These are phyloP conservation scores for Fraxinus anomala DNA, from an alignment of 257 asterid species.

Conservation along the genomic window DNA sequence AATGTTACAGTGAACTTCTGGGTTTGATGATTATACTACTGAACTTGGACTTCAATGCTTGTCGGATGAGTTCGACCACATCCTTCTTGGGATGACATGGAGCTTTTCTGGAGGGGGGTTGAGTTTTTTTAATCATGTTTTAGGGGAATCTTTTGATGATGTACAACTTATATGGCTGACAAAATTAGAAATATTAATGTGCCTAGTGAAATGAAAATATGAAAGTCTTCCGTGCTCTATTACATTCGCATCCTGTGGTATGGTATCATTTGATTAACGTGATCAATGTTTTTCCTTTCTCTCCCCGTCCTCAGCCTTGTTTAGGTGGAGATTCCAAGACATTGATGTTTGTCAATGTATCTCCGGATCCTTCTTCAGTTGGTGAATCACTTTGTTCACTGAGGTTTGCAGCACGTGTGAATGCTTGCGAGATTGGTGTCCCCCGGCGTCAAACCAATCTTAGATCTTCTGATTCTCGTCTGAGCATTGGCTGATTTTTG, in stretches of 20 bases:
- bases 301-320: constrained; percentile 73
- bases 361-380: constrained; percentile 78
- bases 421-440: constrained; percentile 90
- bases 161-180: neutral
- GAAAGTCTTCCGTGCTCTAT: neutral
- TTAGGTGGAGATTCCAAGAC: constrained; percentile 85
- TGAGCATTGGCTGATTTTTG: constrained; percentile 70
- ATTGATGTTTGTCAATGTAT: constrained; percentile 83
- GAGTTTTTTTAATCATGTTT: neutral
- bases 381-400: constrained; percentile 97
- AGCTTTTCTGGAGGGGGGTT: neutral
- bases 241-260: neutral
- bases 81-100: neutral
- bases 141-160: neutral
- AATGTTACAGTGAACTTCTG: neutral
- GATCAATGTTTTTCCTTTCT: neutral
- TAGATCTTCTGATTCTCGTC: constrained; percentile 67
- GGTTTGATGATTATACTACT: neutral
- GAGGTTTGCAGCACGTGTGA: constrained; percentile 89
- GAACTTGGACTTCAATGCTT: neutral
- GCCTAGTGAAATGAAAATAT: neutral
- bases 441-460: constrained; percentile 88
- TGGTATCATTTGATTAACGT: neutral
- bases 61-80: neutral
- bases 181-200: too few relatives aligned